phyloP scores from a whole-genome alignment of 805 yeast species.

The Ogataea parapolymorpha region DNA sequence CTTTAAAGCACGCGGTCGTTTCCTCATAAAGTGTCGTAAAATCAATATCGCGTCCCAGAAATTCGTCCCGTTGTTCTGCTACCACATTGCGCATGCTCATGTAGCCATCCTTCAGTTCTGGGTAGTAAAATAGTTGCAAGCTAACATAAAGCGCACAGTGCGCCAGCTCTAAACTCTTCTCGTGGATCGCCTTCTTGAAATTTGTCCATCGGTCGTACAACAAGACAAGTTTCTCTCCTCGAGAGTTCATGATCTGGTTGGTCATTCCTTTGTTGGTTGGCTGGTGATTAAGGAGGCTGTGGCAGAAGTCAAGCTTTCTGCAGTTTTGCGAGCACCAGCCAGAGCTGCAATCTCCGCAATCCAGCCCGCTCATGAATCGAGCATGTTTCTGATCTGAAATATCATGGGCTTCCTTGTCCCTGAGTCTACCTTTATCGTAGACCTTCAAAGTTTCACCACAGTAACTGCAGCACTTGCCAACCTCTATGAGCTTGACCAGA shows the following conservation, averaged over 20 bases:
- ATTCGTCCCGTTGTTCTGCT: slow-evolving; percentile 9
- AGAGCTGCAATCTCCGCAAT: slow-evolving; percentile 28
- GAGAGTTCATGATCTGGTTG: slow-evolving; percentile 15
- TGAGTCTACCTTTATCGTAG: slow-evolving; percentile 30
- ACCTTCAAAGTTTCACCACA: slow-evolving; percentile 33
- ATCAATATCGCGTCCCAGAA: slow-evolving; percentile 6
- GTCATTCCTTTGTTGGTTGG: slow-evolving; percentile 31
- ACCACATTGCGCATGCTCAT: slow-evolving; percentile 17
- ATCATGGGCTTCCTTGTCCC: slow-evolving; percentile 15
- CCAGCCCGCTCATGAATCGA: slow-evolving; percentile 30
- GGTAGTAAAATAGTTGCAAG: slow-evolving; percentile 23
- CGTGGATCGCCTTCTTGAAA: slow-evolving; percentile 14
- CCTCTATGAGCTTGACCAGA: slow-evolving; percentile 22
- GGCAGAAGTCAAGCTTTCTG: slow-evolving; percentile 27
- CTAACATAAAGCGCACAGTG: slow-evolving; percentile 21
- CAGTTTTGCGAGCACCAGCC: slow-evolving; percentile 33
- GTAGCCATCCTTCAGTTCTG: slow-evolving; percentile 14
- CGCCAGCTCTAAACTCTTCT: slow-evolving; percentile 15
- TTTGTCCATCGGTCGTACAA: slow-evolving; percentile 24
- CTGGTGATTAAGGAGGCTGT: slow-evolving; percentile 25
- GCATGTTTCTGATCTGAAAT: slow-evolving; percentile 25
- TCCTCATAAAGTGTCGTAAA: slow-evolving; percentile 14
- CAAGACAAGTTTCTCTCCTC: slow-evolving; percentile 16
- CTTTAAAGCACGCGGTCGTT: slow-evolving; percentile 24
- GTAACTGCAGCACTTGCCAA: slow-evolving; percentile 32